A percentile compares a stretch with the other conserved stretches of the same genome.
These are phyloP conservation scores for Globisporangium cystogenes DNA, from an alignment of 352 stramenopile species.

Conservation along the genomic window DNA sequence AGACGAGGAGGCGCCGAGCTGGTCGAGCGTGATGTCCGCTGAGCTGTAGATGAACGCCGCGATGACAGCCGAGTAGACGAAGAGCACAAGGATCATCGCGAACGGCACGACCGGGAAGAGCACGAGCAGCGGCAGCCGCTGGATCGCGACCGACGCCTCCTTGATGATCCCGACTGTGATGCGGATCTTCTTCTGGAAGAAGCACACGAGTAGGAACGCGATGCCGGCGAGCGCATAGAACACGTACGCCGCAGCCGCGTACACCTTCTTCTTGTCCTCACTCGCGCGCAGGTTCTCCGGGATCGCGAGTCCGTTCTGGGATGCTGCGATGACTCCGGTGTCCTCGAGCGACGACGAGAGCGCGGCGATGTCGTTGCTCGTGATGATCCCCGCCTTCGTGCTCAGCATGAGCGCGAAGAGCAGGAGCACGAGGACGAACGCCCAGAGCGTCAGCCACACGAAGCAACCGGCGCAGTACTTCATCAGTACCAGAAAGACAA, in stretches of 20 bases:
- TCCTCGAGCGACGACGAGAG: slow-evolving; percentile 36
- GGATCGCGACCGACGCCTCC: slow-evolving; percentile 61
- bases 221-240: slow-evolving; percentile 49
- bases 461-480: slow-evolving; percentile 67
- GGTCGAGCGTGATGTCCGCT: slow-evolving; percentile 32
- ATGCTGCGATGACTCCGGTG: slow-evolving; percentile 27
- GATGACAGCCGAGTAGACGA: slow-evolving; percentile 57
- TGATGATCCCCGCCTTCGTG: slow-evolving; percentile 71
- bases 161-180: slow-evolving; percentile 74
- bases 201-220: slow-evolving; percentile 73
- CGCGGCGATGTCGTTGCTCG: slow-evolving; percentile 27
- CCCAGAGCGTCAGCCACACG: slow-evolving; percentile 70
- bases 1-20: slow-evolving; percentile 14
- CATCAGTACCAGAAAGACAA: slow-evolving; percentile 67
- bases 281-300: slow-evolving; percentile 51
- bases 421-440: slow-evolving; percentile 54
- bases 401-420: slow-evolving; percentile 72
- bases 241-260: slow-evolving; percentile 58
- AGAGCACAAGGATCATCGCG: slow-evolving; percentile 49
- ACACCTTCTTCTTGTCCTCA: slow-evolving; percentile 54
- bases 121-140: slow-evolving; percentile 51
- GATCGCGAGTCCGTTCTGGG: slow-evolving; percentile 33
- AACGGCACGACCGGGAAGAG: slow-evolving; percentile 69
- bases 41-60: slow-evolving; percentile 71
- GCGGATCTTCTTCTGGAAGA: slow-evolving; percentile 80